Conservation (phyloP, 2,329 filamentous ascomycete species). For the Zarea fungicola region DNA sequence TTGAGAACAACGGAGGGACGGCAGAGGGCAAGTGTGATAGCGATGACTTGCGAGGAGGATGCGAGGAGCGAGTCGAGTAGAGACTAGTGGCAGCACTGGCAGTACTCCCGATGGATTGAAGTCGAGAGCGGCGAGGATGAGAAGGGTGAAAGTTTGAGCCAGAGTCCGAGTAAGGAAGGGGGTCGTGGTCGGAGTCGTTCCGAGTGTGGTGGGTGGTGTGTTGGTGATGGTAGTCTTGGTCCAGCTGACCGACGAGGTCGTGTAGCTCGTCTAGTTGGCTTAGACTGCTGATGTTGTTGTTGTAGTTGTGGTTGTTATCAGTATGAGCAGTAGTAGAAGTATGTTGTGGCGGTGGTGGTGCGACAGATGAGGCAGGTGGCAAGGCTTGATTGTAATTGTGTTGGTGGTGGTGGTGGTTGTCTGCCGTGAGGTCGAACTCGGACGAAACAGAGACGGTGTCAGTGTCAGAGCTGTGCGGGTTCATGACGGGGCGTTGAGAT, state of each 20-base stretch:
- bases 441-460: slow-evolving; percentile 31
- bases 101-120: slow-evolving; percentile 7
- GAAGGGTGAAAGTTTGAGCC: slow-evolving; percentile 2
- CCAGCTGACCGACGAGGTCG: slow-evolving; percentile 3
- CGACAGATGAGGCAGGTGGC: slow-evolving; percentile 19
- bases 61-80: slow-evolving; percentile 22
- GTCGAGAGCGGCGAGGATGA: slow-evolving; percentile 4
- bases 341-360: neutral
- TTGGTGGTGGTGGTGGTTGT: slow-evolving; percentile 8
- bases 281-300: neutral
- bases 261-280: neutral
- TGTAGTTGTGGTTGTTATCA: neutral
- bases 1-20: slow-evolving; percentile 11
- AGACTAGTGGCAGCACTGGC: slow-evolving; percentile 16
- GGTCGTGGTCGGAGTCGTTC: neutral
- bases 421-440: neutral
- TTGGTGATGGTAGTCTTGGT: slow-evolving; percentile 12
- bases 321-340: neutral
- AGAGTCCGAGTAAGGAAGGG: neutral
- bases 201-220: neutral
- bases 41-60: slow-evolving; percentile 19
- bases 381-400: slow-evolving; percentile 9
- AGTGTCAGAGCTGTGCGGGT: slow-evolving; percentile 21
- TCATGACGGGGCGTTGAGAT: slow-evolving; percentile 7
- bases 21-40: slow-evolving; percentile 12